phyloP scores from a whole-genome alignment of 176 grass and related monocot genomes.

The Puccinellia tenuiflora region DNA sequence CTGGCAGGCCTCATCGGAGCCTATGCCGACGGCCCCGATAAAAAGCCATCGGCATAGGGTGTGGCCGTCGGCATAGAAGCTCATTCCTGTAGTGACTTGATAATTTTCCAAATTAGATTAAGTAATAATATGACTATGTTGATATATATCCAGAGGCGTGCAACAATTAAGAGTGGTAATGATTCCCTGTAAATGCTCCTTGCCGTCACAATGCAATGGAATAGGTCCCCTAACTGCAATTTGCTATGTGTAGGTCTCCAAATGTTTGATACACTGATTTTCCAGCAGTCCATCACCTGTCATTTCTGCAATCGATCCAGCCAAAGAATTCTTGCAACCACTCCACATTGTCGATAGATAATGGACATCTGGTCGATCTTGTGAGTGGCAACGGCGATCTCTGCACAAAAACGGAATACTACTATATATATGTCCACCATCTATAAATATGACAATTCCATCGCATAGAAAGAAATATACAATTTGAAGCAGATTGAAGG shows the following conservation, averaged over 20 bases:
- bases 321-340: neutral
- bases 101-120: neutral
- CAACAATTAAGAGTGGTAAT: neutral
- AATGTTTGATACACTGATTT: neutral
- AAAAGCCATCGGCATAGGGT: no score
- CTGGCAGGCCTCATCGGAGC: no score
- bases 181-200: neutral
- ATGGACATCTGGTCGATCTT: neutral
- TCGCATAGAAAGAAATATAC: neutral
- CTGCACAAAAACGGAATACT: neutral
- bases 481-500: neutral
- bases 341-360: neutral
- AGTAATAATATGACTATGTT: neutral
- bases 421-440: neutral
- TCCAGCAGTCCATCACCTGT: neutral
- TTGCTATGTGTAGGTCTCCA: neutral
- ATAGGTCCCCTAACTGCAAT: neutral
- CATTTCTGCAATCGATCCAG: neutral
- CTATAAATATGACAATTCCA: slow-evolving; percentile 25
- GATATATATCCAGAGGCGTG: neutral
- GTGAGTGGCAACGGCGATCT: neutral
- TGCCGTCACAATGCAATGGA: neutral
- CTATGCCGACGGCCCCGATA: no score
- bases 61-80: no score
- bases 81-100: no score